Evolutionary conservation across 2,329 filamentous ascomycete species (phyloP).

Genomic region (Cytospora piceicola): DNA sequence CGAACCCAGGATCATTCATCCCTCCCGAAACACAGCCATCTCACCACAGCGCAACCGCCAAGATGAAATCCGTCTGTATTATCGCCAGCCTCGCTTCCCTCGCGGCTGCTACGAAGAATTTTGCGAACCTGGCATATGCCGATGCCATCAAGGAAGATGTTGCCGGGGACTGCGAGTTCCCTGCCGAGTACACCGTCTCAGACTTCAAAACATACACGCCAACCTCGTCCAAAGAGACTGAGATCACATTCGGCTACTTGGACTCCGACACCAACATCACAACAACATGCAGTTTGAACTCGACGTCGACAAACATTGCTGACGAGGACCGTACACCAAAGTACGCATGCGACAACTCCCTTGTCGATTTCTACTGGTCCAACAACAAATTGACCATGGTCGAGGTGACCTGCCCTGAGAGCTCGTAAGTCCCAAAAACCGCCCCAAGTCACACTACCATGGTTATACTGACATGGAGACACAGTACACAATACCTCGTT

Average conservation of each 20-base stretch:
- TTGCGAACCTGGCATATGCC: slow-evolving; percentile 12
- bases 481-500: slow-evolving; percentile 20
- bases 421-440: slow-evolving; percentile 8
- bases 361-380: slow-evolving; percentile 51
- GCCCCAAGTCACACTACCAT: background rate
- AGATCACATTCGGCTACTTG: slow-evolving; percentile 46
- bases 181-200: slow-evolving; percentile 44
- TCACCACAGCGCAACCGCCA: background rate
- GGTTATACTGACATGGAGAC: slow-evolving; percentile 6
- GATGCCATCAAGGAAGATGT: slow-evolving; percentile 14
- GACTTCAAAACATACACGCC: slow-evolving; percentile 41
- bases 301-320: slow-evolving; percentile 44
- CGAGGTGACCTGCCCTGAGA: slow-evolving; percentile 47
- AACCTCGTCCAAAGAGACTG: slow-evolving; percentile 40
- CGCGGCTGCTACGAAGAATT: slow-evolving; percentile 24
- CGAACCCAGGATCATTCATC: background rate
- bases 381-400: slow-evolving; percentile 46
- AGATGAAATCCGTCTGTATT: slow-evolving; percentile 19
- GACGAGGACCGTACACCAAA: slow-evolving; percentile 40
- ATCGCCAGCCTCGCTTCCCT: slow-evolving; percentile 23
- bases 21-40: background rate
- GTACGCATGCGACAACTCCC: slow-evolving; percentile 48
- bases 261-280: slow-evolving; percentile 46
- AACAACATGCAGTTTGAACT: slow-evolving; percentile 51
- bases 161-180: slow-evolving; percentile 42